A percentile compares a stretch with the other conserved stretches of the same genome.
Conservation (phyloP, 139 green algal genomes). For the Haematococcus sp. region DNA sequence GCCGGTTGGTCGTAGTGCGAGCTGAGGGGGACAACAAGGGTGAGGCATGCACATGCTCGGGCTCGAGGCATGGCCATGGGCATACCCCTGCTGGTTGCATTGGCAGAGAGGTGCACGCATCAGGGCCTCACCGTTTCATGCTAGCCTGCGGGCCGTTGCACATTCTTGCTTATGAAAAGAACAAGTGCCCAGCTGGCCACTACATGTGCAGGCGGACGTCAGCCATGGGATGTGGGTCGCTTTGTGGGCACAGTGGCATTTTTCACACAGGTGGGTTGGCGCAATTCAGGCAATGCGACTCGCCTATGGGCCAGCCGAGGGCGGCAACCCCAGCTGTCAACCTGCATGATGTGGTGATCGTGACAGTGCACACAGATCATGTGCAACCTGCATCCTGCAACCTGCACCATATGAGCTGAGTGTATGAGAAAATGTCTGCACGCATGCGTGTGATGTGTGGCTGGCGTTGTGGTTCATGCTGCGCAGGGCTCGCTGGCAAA, state of each 20-base stretch:
- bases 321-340: not conserved
- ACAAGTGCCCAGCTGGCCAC: no score
- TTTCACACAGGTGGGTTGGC: conserved; percentile 63
- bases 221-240: conserved; percentile 79
- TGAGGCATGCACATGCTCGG: not conserved
- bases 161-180: no score
- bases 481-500: no score
- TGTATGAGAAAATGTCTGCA: not conserved
- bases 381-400: not conserved
- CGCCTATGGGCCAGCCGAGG: not conserved
- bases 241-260: conserved; percentile 75
- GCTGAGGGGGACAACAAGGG: not conserved
- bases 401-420: not conserved
- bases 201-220: conserved; percentile 26
- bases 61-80: not conserved
- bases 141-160: no score
- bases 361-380: not conserved
- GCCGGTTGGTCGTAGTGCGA: no score
- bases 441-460: not conserved
- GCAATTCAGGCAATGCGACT: conserved; percentile 6
- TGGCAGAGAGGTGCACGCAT: not conserved
- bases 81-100: not conserved
- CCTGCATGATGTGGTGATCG: not conserved
- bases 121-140: no score
- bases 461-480: not conserved